Base-by-base conservation (phyloP, 129 eudicot genomes). In the Flaveria sonorensis region DNA sequence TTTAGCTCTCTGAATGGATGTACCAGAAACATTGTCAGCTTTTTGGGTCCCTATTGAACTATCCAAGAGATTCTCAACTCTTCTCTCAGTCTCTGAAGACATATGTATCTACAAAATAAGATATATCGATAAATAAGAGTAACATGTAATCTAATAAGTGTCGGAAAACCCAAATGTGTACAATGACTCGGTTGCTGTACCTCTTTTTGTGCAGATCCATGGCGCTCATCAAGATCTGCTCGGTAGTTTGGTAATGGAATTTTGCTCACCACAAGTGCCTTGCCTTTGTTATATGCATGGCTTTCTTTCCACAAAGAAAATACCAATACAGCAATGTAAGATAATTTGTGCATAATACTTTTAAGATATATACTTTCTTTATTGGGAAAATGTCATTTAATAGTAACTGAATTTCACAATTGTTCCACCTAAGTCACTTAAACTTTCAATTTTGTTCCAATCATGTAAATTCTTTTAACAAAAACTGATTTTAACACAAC, bases 201-300 rank as follows among this genome's bases (percentile, higher is more conserved):
- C 98, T 93, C 98, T 62, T 87, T 93, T 81, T 88, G 89, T 20
- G 96, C 75, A 62, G 95, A 90, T 28, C 98, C 98, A 78, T 93
- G 98, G 50, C 77, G 89, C 55, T 93, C 98, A 81, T 93, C 98
- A 68, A 93, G 96, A 87, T 93, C 98, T 13, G 98, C 96, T 16
- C 98, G 90, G 72, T 93, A 93, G 72, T 87, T 77, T 47, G 98
- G 96, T 83, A 93, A 82, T 45, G 95, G 96, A 79, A 87, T 89
- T 84, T 93, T 93, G 87, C 98, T 93, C 83, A 87, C 96, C 50
- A 90, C 96, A 64, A 93, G 92, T 70, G 91, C 88, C 87, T 88
- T 90, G 51, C 98, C 98, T 84, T 88, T 93, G 83, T 88, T 88
- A 80, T 93, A 93, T 46, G 95, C 96, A 88, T 93, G 98, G 71